Percentiles rank a stretch among this genome's conserved stretches.
Conservation (phyloP, 2,329 filamentous ascomycete genomes). For the Verruconis gallopava region DNA sequence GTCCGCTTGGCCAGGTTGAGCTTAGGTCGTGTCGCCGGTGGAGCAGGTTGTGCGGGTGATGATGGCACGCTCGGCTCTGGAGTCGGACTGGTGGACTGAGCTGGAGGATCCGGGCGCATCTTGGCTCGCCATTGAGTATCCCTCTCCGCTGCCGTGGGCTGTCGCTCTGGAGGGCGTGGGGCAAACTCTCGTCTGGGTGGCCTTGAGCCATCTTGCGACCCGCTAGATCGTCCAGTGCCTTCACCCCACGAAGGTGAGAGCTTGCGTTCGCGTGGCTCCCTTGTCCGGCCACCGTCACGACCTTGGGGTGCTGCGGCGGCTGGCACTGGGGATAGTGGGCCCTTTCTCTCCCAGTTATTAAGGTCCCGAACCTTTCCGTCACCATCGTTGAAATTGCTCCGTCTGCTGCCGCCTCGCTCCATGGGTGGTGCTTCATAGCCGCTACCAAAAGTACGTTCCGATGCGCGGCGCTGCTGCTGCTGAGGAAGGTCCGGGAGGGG, state of each 20-base stretch:
- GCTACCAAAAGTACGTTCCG: constrained; percentile 36
- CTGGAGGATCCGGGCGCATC: constrained; percentile 70
- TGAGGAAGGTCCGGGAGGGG: constrained; percentile 63
- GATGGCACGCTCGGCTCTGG: constrained; percentile 65
- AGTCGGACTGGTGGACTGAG: constrained; percentile 51
- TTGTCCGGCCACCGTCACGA: constrained; percentile 40
- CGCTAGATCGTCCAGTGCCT: constrained; percentile 26
- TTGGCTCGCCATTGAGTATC: constrained; percentile 86
- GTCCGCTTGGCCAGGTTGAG: constrained; percentile 86
- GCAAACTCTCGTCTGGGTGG: constrained; percentile 67
- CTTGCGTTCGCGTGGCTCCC: constrained; percentile 38
- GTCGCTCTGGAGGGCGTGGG: constrained; percentile 49
- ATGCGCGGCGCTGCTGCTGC: constrained; percentile 40
- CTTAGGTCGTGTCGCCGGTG: constrained; percentile 57
- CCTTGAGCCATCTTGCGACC: constrained; percentile 61
- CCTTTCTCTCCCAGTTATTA: constrained; percentile 87
- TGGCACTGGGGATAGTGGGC: constrained; percentile 64
- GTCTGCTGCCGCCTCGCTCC: constrained; percentile 57
- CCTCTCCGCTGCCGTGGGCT: constrained; percentile 76
- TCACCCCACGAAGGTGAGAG: constrained; percentile 64
- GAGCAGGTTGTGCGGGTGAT: constrained; percentile 51
- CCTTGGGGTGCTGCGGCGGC: constrained; percentile 24
- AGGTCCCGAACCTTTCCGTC: constrained; percentile 72
- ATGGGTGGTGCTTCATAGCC: constrained; percentile 34
- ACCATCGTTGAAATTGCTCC: constrained; percentile 48